Evolutionary conservation across 148 eudicot genomes (phyloP), one percentile per base, ranked within the genome.

Genomic region (Fallopia convolvulus): DNA sequence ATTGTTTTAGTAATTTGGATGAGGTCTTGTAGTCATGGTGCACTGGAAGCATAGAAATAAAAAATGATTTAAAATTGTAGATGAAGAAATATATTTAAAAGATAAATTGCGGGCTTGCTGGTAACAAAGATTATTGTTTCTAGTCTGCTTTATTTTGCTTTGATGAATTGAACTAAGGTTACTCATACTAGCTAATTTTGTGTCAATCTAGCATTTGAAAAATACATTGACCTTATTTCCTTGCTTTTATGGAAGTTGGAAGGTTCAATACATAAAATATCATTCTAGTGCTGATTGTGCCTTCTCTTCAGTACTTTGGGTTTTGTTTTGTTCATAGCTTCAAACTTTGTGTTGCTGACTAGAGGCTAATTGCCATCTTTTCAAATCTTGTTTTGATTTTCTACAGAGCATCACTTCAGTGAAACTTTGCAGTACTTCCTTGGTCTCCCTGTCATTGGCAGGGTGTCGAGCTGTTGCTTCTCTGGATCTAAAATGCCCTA

Each of bases 321-420:
- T 79, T 81, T 39, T 55, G 44, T 53, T 77, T 79, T 74, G 75
- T 75, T 26, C 96, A 92, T 95, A 88, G 93, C 82, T 23, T 26
- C 68, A 61, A 61, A 61, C 17, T 61, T 26, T 8, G 33, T 61
- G 68, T 23, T 9, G 17, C 26, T 61, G 68, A 61, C 36, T 58
- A 61, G 0, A 61, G 12, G 36, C 68, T 61, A 61, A 61, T 61
- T 32, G 8, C 36, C 68, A 61, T 61, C 9, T 61, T 30, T 12
- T 15, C 26, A 61, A 20, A 30, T 52, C 39, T 8, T 61, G 36
- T 61, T 8, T 61, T 61, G 33, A 61, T 4, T 26, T 80, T 78
- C 70, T 68, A 17, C 97, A 94, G 98, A 87, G 91, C 83, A 87
- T 94, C 84, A 94, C 97, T n/a, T 83, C 84, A 17, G 93, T 92